Evolutionary conservation across 768 basidiomycete genomes (phyloP).

Genomic region (Leccinum sublutescens): DNA sequence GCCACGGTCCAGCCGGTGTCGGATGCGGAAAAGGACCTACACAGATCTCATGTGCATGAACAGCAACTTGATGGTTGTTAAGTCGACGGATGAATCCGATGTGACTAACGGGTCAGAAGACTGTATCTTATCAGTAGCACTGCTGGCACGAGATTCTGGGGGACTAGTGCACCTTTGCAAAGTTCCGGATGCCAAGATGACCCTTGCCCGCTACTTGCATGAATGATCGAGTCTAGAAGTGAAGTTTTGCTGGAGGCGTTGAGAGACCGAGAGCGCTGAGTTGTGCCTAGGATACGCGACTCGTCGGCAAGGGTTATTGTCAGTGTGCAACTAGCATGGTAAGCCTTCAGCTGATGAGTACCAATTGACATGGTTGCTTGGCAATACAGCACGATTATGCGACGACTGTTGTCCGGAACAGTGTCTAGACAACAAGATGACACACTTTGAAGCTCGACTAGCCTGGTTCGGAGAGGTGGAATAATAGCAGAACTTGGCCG

Average conservation of each 20-base stretch:
- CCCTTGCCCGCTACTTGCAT: background rate
- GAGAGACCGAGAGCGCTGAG: background rate
- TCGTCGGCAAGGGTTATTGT: background rate
- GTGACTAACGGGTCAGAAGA: conserved; percentile 7
- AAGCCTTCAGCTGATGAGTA: background rate
- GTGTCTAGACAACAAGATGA: background rate
- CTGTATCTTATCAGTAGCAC: background rate
- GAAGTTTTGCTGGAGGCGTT: background rate
- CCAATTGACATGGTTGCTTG: background rate
- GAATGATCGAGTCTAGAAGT: background rate
- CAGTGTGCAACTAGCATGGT: background rate
- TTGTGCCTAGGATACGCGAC: background rate
- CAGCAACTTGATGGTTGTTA: conserved; percentile 22
- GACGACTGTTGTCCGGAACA: background rate
- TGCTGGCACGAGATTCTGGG: background rate
- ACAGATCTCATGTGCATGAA: background rate
- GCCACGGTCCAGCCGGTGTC: background rate
- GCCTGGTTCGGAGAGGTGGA: background rate
- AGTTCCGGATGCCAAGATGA: background rate
- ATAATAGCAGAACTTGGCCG: too few species aligned
- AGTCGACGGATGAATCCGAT: conserved; percentile 10
- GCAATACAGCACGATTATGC: conserved; percentile 1
- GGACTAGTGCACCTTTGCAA: background rate
- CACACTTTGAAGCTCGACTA: background rate
- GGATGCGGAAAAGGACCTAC: background rate